Evolutionary conservation across 2,329 filamentous ascomycete genomes (phyloP), one percentile per base, ranked within the genome.

Genomic region (Fusarium sublunatum): DNA sequence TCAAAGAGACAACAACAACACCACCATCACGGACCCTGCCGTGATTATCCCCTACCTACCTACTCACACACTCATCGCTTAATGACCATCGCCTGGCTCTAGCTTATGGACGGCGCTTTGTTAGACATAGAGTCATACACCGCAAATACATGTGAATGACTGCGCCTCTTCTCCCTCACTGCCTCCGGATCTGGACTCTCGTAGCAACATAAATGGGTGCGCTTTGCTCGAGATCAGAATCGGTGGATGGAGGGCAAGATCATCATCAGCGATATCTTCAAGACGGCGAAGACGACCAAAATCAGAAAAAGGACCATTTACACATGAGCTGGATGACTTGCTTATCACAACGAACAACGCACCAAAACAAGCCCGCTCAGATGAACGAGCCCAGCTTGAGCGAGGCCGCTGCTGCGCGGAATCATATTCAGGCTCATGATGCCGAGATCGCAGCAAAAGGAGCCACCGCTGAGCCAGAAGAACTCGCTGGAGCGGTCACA

Each of bases 371-470:
- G 28, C 58, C 32, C 24, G 26, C 42, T 19, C 54, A 43, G 11
- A 55, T 48, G 38, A 45, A 40, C 15, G 48, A 47, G 7, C 34
- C 39, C 28, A 28, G 31, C 8, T 12, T 40, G 15, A 40, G 46
- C 15, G 67, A 72, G 51, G 49, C 50, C 24, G 52, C 50, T 8
- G 68, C 71, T 44, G 73, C 73, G 22, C 60, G 55, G 43, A 57
- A 59, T 22, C 29, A 73, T 12, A 61, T 73, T 24, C 43, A 67
- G n/a, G 69, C 72, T 10, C 71, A 72, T 24, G 65, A 75, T 45
- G 55, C 64, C 29, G 61, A 68, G 44, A 67, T 71, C 24, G 52
- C 54, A 15, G 54, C 43, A 36, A 53, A 47, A 43, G 32, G 24
- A 31, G 35, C 51, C 31, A 38, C 32, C 19, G 39, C 24, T 25